A percentile compares a stretch with the other conserved stretches of the same genome.
phyloP scores from a whole-genome alignment of 768 basidiomycete genomes.

The Psilocybe cyanescens region DNA sequence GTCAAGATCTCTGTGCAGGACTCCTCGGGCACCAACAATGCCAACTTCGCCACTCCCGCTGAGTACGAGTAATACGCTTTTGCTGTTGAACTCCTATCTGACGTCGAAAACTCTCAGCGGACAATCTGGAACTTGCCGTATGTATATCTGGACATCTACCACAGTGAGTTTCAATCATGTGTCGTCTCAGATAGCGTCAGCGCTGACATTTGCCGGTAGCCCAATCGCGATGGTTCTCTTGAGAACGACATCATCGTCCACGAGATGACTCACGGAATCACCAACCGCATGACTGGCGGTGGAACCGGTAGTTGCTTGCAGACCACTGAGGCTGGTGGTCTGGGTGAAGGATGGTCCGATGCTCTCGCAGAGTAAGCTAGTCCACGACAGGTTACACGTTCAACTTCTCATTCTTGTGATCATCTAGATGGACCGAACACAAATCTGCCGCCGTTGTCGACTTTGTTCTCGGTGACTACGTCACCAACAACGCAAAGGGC shows the following conservation, averaged over 20 bases:
- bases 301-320: slow-evolving; percentile 63
- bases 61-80: slow-evolving; percentile 10
- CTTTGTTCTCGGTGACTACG: slow-evolving; percentile 53
- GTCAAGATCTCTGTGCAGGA: slow-evolving; percentile 60
- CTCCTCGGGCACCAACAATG: slow-evolving; percentile 47
- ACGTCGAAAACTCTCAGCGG: slow-evolving; percentile 16
- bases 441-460: slow-evolving; percentile 40
- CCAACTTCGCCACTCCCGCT: slow-evolving; percentile 35
- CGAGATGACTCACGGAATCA: slow-evolving; percentile 57
- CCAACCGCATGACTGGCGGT: slow-evolving; percentile 57
- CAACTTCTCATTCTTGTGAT: background rate
- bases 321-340: slow-evolving; percentile 66
- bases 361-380: slow-evolving; percentile 42
- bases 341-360: slow-evolving; percentile 74
- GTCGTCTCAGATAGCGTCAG: slow-evolving; percentile 5
- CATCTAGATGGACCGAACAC: slow-evolving; percentile 42
- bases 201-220: slow-evolving; percentile 30
- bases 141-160: slow-evolving; percentile 40
- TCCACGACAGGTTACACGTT: background rate
- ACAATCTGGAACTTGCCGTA: slow-evolving; percentile 22
- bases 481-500: slow-evolving; percentile 50
- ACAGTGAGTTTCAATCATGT: slow-evolving; percentile 24
- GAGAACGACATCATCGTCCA: slow-evolving; percentile 61
- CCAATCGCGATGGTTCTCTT: slow-evolving; percentile 64
- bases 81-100: background rate